Conservation (phyloP, 23 red algal species). For the Cyanidioschyzon merolae region DNA sequence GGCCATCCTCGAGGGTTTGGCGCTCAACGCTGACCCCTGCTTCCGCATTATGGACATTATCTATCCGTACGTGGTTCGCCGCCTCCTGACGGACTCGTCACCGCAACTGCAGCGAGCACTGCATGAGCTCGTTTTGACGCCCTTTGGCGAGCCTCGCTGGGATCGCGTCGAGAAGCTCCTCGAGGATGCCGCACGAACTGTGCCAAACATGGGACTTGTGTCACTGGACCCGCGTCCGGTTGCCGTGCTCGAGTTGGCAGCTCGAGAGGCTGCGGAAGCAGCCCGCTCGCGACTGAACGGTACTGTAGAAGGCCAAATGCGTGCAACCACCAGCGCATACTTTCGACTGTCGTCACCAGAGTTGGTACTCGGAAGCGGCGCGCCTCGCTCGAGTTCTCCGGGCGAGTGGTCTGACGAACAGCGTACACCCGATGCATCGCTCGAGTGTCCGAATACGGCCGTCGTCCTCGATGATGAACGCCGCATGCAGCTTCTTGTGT, state of each 20-base stretch:
- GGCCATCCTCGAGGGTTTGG: slow-evolving; percentile 50
- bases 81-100: slow-evolving; percentile 34
- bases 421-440: neutral
- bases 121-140: slow-evolving; percentile 33
- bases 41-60: slow-evolving; percentile 28
- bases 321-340: neutral
- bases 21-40: slow-evolving; percentile 20
- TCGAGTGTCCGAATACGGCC: neutral
- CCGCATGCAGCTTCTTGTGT: neutral
- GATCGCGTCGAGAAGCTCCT: slow-evolving; percentile 47
- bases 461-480: neutral
- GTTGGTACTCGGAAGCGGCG: neutral
- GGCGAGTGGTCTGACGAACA: neutral
- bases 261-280: neutral
- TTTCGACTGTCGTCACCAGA: neutral
- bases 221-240: neutral
- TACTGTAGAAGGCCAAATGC: neutral
- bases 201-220: neutral
- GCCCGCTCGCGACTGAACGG: neutral
- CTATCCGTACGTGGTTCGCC: slow-evolving; percentile 32
- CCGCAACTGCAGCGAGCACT: slow-evolving; percentile 42
- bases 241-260: slow-evolving; percentile 2
- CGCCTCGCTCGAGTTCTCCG: neutral
- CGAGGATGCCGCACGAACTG: neutral
- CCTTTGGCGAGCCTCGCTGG: slow-evolving; percentile 29